phyloP scores from a whole-genome alignment of 1,284 basidiomycete genomes.

The Ganoderma lingzhi region DNA sequence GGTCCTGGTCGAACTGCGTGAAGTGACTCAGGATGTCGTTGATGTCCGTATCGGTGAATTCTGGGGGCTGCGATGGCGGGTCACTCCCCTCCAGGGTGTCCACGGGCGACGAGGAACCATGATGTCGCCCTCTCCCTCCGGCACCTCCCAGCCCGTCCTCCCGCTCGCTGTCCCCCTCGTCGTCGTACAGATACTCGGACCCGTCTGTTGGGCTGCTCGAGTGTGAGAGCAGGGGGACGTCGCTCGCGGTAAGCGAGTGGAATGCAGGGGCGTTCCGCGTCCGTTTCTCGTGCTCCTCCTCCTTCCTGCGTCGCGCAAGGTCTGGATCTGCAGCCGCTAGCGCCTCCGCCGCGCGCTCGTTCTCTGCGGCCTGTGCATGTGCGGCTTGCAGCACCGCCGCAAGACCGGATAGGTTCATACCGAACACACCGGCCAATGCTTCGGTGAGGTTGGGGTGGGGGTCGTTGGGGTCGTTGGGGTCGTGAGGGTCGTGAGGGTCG shows the following conservation, averaged over 20 bases:
- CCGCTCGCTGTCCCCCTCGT: constrained; percentile 36
- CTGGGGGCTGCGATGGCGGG: constrained; percentile 40
- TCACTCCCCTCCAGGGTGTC: constrained; percentile 24
- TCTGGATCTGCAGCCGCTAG: constrained; percentile 52
- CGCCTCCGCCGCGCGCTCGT: constrained; percentile 53
- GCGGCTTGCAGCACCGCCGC: constrained; percentile 80
- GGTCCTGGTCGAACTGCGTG: constrained; percentile 67
- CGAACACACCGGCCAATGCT: constrained; percentile 38
- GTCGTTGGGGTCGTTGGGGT: constrained; percentile 22
- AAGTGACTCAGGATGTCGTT: constrained; percentile 79
- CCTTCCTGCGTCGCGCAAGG: constrained; percentile 50
- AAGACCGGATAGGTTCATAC: constrained; percentile 65
- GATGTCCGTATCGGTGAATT: constrained; percentile 66
- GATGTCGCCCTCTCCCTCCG: constrained; percentile 20
- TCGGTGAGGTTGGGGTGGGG: constrained; percentile 22
- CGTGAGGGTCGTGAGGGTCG: constrained; percentile 9
- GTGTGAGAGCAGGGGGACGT: constrained; percentile 29
- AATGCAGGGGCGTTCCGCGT: constrained; percentile 78
- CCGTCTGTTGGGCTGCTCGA: constrained; percentile 50
- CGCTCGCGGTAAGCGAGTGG: constrained; percentile 70
- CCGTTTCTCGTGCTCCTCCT: constrained; percentile 55
- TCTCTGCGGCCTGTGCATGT: constrained; percentile 64
- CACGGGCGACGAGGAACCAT: constrained; percentile 35
- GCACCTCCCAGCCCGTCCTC: constrained; percentile 39
- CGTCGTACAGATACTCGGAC: constrained; percentile 63